These are phyloP conservation scores for Thelephora terrestris DNA, from an alignment of 1,284 basidiomycete species.

Conservation along the genomic window DNA sequence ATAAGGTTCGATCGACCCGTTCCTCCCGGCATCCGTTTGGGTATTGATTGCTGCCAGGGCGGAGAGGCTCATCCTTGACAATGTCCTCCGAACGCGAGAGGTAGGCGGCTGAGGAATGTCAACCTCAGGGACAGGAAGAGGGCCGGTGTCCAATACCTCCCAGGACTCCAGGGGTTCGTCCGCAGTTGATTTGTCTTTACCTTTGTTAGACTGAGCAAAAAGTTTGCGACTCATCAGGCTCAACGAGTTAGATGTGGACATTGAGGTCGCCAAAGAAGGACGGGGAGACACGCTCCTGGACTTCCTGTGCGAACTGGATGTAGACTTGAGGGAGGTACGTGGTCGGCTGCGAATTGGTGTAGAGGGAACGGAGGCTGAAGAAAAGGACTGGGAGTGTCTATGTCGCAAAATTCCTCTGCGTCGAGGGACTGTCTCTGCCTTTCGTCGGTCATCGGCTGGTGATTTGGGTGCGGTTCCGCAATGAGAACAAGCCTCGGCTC, in stretches of 20 bases:
- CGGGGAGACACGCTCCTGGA: constrained; percentile 1
- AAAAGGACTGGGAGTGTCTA: not conserved
- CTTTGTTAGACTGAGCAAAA: constrained; percentile 19
- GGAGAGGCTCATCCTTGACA: not conserved
- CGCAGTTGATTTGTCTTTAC: constrained; percentile 17
- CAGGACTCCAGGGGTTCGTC: constrained; percentile 15
- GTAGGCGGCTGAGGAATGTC: not conserved
- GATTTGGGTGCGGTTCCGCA: constrained; percentile 9
- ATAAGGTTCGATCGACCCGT: not conserved
- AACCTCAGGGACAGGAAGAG: not conserved
- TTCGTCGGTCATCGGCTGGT: not conserved
- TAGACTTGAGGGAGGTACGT: not conserved
- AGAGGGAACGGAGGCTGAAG: not conserved
- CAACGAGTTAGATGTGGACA: constrained; percentile 5
- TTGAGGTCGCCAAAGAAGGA: constrained; percentile 6
- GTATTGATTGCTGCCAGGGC: not conserved
- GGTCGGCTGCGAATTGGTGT: not conserved
- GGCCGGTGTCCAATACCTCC: constrained; percentile 15
- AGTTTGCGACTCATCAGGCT: constrained; percentile 22
- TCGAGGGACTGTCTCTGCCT: not conserved
- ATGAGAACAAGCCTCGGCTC: constrained; percentile 13
- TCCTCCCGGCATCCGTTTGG: not conserved
- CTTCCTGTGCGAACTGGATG: not conserved
- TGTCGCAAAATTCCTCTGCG: not conserved
- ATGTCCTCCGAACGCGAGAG: not conserved